Base-by-base conservation (phyloP, 73 alveolate genomes). In the Paraurostyla sp. region DNA sequence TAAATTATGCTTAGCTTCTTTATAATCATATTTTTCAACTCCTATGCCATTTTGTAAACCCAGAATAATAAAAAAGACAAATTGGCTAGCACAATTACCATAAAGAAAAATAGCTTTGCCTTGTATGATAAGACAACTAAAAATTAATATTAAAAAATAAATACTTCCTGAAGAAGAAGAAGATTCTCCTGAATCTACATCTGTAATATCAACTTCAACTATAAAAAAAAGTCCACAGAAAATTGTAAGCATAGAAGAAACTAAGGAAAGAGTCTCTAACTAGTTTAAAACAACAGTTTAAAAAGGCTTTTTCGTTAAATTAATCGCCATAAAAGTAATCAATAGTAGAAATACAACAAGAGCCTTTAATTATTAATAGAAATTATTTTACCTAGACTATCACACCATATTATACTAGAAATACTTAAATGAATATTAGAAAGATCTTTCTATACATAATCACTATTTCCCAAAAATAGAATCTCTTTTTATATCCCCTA, bases 211-310 rank as follows among this genome's bases (percentile, higher is more conserved):
- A 36, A 86, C 96, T 3, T 92, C 32, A 0, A 91, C 41, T 0
- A 29, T 62, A 49, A 54, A 91, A 35, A 68, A 91, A 16, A 91
- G 23, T 4, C 96, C 96, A 22, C 93, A 62, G 51, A 30, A 62
- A 29, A 62, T 35, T 62, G 80, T 62, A 4, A 62, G 48, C 20
- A 62, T 62, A 7, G 48, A 62, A 2, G 83, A 13, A 2, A 68
- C 41, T 7, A 68, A 22, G 23, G 83, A 68, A 13, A 68, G 20
- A 32, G 58, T 32, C 46, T 68, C 83, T 18, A 68, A 23, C 23
- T 68, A 9, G 38, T 68, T 68, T 18, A 68, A 43, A 9, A 40
- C 60, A 18, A 41, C 27, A n/a, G 58, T 41, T 25, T 7, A 2
- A 38, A 41, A 68, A 7, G 83, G 83, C 2, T 6, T 7, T 16